Evolutionary conservation across 495 filamentous ascomycete species (phyloP).

Genomic region (Aspergillus affinis): DNA sequence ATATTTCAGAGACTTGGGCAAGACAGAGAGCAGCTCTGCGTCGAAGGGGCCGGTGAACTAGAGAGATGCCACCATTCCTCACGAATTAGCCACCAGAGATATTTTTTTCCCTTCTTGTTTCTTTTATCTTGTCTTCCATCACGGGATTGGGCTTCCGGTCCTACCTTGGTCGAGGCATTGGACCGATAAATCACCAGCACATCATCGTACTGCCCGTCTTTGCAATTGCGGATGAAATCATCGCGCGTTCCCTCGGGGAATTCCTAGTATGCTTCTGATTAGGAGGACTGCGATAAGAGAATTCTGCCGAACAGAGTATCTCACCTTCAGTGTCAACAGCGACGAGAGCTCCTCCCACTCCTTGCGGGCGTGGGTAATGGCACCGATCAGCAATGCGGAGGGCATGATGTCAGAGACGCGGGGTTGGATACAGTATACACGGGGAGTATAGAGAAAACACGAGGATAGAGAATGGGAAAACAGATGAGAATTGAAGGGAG

Average conservation of each 20-base stretch:
- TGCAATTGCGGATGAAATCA: slow-evolving; percentile 53
- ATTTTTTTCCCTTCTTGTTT: background rate
- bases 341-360: slow-evolving; percentile 57
- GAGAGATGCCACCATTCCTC: no score
- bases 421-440: slow-evolving; percentile 19
- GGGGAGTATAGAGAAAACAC: slow-evolving; percentile 8
- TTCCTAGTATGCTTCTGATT: slow-evolving; percentile 37
- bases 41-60: slow-evolving; percentile 63
- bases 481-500: background rate
- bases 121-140: background rate
- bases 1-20: slow-evolving; percentile 70
- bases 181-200: slow-evolving; percentile 59
- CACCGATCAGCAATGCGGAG: slow-evolving; percentile 57
- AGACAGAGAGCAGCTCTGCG: slow-evolving; percentile 53
- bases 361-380: slow-evolving; percentile 50
- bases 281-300: no score
- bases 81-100: no score
- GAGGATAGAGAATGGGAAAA: slow-evolving; percentile 2
- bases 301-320: background rate
- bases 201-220: slow-evolving; percentile 55
- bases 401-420: slow-evolving; percentile 32
- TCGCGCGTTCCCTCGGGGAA: slow-evolving; percentile 51
- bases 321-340: slow-evolving; percentile 54
- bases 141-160: slow-evolving; percentile 1
- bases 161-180: slow-evolving; percentile 57